Conservation (phyloP, 257 asterid genomes). For the Craterostigma plantagineum region DNA sequence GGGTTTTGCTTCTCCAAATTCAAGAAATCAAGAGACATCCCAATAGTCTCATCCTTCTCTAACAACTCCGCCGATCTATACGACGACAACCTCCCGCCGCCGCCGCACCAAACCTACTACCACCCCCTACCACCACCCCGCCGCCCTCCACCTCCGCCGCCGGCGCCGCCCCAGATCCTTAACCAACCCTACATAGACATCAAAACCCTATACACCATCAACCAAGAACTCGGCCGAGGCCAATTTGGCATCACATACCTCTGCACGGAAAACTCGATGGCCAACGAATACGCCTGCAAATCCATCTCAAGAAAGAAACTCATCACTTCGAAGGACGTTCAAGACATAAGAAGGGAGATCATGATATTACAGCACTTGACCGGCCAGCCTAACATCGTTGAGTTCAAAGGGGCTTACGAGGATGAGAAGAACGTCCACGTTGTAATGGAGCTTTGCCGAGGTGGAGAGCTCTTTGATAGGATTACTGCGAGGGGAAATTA, state of each 20-base stretch:
- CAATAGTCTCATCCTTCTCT: conserved; percentile 30
- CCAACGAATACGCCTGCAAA: conserved; percentile 33
- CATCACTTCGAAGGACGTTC: conserved; percentile 16
- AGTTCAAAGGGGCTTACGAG: conserved; percentile 50
- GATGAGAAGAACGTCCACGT: conserved; percentile 21
- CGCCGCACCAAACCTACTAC: conserved; percentile 3
- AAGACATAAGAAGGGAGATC: conserved; percentile 31
- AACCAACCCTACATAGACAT: conserved; percentile 27
- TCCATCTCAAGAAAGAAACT: conserved; percentile 30
- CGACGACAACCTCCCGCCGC: too few species aligned
- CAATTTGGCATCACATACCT: conserved; percentile 47
- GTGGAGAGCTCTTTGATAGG: conserved; percentile 59
- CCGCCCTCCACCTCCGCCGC: conserved; percentile 2
- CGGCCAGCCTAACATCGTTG: conserved; percentile 55
- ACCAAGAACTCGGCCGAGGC: conserved; percentile 46
- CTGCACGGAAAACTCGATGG: conserved; percentile 33
- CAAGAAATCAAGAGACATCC: conserved; percentile 24
- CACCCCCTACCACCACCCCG: conserved; percentile 9
- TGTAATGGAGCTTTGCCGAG: conserved; percentile 52
- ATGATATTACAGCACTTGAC: conserved; percentile 36
- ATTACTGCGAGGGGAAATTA: conserved; percentile 40
- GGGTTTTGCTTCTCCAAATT: conserved; percentile 41
- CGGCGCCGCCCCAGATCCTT: conserved; percentile 13
- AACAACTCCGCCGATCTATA: conserved; percentile 17
- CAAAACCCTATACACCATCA: conserved; percentile 18